A percentile compares a stretch with the other conserved stretches of the same genome.
Conservation (phyloP, 1,139 yeast species). For the Saccharomyces hybrid region DNA sequence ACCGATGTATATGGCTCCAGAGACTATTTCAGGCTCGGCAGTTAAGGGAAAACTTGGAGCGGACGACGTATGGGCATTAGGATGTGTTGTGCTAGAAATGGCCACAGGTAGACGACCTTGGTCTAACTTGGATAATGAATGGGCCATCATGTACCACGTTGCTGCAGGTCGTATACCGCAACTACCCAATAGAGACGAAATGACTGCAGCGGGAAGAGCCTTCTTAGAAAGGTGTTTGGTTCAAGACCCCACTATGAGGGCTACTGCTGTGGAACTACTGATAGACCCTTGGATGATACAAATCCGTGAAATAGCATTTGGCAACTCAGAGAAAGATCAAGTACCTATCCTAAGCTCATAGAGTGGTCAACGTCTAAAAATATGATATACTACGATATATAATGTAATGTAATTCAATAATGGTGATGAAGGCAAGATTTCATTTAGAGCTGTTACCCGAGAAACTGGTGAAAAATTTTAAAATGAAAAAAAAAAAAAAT, state of each 20-base stretch:
- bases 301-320: constrained; percentile 65
- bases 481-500: neutral
- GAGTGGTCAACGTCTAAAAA: neutral
- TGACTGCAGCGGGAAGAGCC: constrained; percentile 62
- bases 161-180: constrained; percentile 93
- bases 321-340: constrained; percentile 18
- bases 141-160: constrained; percentile 98
- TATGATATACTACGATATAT: neutral
- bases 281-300: constrained; percentile 86
- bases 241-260: constrained; percentile 72
- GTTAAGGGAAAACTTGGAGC: constrained; percentile 62
- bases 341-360: constrained; percentile 1
- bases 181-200: constrained; percentile 70
- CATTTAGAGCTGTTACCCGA: neutral
- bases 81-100: constrained; percentile 78
- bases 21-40: constrained; percentile 72
- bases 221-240: constrained; percentile 73
- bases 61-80: constrained; percentile 76
- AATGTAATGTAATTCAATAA: neutral
- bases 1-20: constrained; percentile 99
- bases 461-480: neutral
- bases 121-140: constrained; percentile 91
- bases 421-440: neutral
- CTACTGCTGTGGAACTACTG: constrained; percentile 76
- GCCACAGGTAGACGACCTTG: constrained; percentile 78